phyloP scores from a whole-genome alignment of 768 basidiomycete genomes.

The Calocybe gangraenosa region DNA sequence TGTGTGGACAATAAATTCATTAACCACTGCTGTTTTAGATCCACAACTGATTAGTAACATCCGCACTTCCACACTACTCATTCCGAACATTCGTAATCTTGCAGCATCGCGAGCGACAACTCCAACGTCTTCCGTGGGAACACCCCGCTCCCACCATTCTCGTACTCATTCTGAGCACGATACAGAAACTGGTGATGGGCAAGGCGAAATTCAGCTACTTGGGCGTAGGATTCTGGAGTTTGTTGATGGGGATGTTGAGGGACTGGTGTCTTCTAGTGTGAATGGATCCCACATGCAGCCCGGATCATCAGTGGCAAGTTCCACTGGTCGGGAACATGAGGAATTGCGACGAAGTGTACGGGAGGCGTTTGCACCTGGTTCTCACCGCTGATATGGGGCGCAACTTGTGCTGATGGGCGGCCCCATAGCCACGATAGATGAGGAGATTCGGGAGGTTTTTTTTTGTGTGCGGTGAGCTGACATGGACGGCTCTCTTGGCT shows the following conservation, averaged over 20 bases:
- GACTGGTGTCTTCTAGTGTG: slow-evolving; percentile 54
- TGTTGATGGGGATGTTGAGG: slow-evolving; percentile 71
- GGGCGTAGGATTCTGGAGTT: slow-evolving; percentile 84
- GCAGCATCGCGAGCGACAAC: slow-evolving; percentile 68
- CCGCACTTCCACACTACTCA: slow-evolving; percentile 73
- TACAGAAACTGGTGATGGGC: slow-evolving; percentile 82
- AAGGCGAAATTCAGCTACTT: slow-evolving; percentile 86
- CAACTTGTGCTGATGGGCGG: no score
- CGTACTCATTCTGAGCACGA: slow-evolving; percentile 72
- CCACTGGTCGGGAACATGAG: slow-evolving; percentile 65
- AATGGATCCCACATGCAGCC: slow-evolving; percentile 65
- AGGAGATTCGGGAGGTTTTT: not conserved
- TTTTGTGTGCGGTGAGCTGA: slow-evolving; percentile 6
- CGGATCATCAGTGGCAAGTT: slow-evolving; percentile 63
- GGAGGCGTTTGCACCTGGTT: slow-evolving; percentile 72
- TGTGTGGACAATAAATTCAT: slow-evolving; percentile 1
- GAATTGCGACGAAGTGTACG: slow-evolving; percentile 78
- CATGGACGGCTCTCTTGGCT: slow-evolving; percentile 11
- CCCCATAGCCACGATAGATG: no score
- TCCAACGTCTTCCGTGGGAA: slow-evolving; percentile 70
- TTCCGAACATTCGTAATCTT: slow-evolving; percentile 84
- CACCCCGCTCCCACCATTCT: slow-evolving; percentile 67
- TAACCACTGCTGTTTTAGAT: slow-evolving; percentile 41
- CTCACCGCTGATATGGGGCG: slow-evolving; percentile 40
- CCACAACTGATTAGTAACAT: slow-evolving; percentile 88